phyloP scores from a whole-genome alignment of 2,329 filamentous ascomycete genomes.

The Dothidotthia symphoricarpi region DNA sequence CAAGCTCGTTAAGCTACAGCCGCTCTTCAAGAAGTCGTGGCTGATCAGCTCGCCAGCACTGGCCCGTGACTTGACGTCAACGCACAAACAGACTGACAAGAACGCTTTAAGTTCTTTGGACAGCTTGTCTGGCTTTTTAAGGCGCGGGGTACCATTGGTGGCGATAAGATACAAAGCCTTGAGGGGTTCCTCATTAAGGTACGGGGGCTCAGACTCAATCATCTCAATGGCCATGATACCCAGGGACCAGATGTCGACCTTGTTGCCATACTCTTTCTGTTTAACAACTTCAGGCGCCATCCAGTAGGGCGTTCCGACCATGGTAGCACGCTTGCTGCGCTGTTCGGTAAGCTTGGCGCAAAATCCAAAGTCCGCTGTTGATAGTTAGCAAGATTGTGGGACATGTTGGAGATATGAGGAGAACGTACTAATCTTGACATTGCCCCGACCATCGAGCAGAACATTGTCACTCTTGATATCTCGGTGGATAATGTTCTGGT shows the following conservation, averaged over 20 bases:
- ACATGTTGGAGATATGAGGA: neutral
- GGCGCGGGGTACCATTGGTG: constrained; percentile 90
- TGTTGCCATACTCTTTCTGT: constrained; percentile 97
- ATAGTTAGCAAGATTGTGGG: constrained; percentile 4
- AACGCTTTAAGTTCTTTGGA: constrained; percentile 98
- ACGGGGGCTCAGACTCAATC: constrained; percentile 98
- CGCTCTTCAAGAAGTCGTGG: constrained; percentile 92
- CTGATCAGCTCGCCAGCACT: constrained; percentile 85
- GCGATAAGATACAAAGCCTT: constrained; percentile 97
- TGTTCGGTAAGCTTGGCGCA: constrained; percentile 97
- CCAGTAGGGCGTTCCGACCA: constrained; percentile 99
- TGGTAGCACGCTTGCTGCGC: constrained; percentile 95
- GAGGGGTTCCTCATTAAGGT: constrained; percentile 94
- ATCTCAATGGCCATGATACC: constrained; percentile 99
- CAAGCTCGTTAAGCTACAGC: constrained; percentile 78
- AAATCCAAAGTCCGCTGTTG: constrained; percentile 94
- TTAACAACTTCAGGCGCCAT: constrained; percentile 99
- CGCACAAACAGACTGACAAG: constrained; percentile 91
- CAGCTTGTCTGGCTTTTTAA: constrained; percentile 98
- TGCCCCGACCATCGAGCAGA: constrained; percentile 85
- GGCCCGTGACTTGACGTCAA: constrained; percentile 91
- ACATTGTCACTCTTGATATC: constrained; percentile 99
- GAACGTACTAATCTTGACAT: constrained; percentile 92
- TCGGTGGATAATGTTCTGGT: constrained; percentile 95
- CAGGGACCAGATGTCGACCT: constrained; percentile 98